Evolutionary conservation across 2,329 filamentous ascomycete species (phyloP).

Genomic region (Aspergillus proliferans): DNA sequence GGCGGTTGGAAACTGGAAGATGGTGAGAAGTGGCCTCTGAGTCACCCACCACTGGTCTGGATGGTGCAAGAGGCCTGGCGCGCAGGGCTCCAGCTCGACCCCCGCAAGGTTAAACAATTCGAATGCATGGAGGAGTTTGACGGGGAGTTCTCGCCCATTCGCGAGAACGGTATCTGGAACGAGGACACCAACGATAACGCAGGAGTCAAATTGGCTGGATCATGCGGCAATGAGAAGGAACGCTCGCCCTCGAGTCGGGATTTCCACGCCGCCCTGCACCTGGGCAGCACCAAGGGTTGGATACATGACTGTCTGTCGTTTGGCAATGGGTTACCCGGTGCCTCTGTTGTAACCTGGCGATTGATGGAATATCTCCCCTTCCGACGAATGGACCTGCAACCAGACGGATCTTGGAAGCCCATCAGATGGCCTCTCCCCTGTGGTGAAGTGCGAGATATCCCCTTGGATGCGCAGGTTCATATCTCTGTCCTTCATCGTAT

Average conservation of each 20-base stretch:
- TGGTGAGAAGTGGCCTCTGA: constrained; percentile 54
- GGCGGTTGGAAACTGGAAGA: constrained; percentile 62
- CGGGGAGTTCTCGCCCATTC: constrained; percentile 31
- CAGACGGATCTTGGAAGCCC: constrained; percentile 69
- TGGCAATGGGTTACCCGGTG: constrained; percentile 50
- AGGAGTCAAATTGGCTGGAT: constrained; percentile 3
- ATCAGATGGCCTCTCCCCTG: constrained; percentile 74
- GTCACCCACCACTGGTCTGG: constrained; percentile 63
- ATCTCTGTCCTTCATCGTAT: constrained; percentile 68
- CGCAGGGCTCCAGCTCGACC: constrained; percentile 66
- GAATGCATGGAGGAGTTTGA: constrained; percentile 51
- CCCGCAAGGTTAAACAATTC: constrained; percentile 60
- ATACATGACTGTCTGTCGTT: constrained; percentile 69
- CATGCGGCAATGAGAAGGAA: constrained; percentile 14
- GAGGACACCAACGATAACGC: constrained; percentile 6
- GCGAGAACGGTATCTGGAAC: constrained; percentile 8
- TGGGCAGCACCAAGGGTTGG: constrained; percentile 46
- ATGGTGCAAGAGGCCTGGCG: constrained; percentile 60
- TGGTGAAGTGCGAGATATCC: constrained; percentile 72
- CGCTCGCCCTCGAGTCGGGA: constrained; percentile 23
- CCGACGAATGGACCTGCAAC: constrained; percentile 68
- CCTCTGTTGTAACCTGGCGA: constrained; percentile 63
- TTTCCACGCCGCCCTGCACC: constrained; percentile 56
- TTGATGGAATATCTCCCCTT: constrained; percentile 79
- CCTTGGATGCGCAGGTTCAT: constrained; percentile 63